Conservation (phyloP, 1,139 yeast genomes). For the Geotrichum restrictum region DNA sequence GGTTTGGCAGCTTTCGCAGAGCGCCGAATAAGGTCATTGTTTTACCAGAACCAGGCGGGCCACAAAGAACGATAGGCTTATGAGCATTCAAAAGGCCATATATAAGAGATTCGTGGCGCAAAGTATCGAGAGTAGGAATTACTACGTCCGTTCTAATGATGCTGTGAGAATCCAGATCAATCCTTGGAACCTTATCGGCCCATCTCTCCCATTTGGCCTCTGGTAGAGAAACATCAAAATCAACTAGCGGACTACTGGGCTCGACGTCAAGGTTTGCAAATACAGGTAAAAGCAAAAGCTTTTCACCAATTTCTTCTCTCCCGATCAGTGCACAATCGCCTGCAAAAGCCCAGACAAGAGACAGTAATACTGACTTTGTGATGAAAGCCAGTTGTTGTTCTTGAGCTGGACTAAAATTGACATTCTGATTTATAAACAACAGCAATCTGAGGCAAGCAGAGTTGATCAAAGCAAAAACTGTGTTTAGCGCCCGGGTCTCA, state of each 20-base stretch:
- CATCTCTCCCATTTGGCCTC: constrained; percentile 52
- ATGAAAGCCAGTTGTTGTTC: constrained; percentile 36
- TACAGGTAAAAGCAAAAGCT: constrained; percentile 33
- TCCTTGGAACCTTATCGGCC: constrained; percentile 44
- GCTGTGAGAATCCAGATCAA: constrained; percentile 60
- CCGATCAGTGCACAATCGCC: constrained; percentile 52
- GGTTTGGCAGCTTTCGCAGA: constrained; percentile 53
- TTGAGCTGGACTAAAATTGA: constrained; percentile 31
- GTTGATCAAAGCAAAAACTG: constrained; percentile 38
- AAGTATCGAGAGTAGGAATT: constrained; percentile 77
- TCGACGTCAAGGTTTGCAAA: constrained; percentile 26
- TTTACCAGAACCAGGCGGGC: constrained; percentile 98
- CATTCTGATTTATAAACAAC: constrained; percentile 26
- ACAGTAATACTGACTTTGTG: constrained; percentile 43
- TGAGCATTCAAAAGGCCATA: constrained; percentile 56
- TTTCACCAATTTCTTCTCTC: constrained; percentile 43
- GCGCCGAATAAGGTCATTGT: constrained; percentile 84
- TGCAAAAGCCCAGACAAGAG: constrained; percentile 64
- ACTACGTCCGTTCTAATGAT: constrained; percentile 61
- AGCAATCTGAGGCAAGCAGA: constrained; percentile 28
- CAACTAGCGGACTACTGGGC: constrained; percentile 35
- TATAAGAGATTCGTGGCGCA: constrained; percentile 60
- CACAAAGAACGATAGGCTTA: constrained; percentile 70
- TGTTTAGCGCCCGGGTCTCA: constrained; percentile 41
- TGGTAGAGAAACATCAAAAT: constrained; percentile 48